phyloP scores from a whole-genome alignment of 441 rosid species.

The Biscutella laevigata region DNA sequence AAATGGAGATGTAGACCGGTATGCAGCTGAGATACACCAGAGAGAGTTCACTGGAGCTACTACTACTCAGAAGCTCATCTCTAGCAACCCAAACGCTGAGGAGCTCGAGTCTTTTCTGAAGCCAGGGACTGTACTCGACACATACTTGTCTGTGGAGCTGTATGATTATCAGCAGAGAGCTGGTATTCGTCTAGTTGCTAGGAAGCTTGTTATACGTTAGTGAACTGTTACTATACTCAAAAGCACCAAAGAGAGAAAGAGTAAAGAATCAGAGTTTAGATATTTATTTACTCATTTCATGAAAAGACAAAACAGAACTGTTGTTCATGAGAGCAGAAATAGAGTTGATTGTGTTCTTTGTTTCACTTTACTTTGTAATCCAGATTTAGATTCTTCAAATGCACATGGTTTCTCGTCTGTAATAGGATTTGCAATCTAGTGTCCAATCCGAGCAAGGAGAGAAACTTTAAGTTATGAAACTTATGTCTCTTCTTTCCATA shows the following conservation, averaged over 20 bases:
- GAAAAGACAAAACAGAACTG: not conserved
- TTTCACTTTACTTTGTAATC: not conserved
- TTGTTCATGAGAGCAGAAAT: constrained; percentile 1
- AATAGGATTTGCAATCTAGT: not conserved
- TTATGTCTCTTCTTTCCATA: not conserved
- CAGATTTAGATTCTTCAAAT: not conserved
- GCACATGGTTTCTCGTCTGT: constrained; percentile 3
- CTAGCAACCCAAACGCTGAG: constrained; percentile 35
- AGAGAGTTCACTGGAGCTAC: constrained; percentile 41
- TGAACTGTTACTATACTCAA: not conserved
- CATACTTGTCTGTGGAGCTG: constrained; percentile 47
- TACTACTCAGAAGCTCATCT: constrained; percentile 37
- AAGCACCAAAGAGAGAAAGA: not conserved
- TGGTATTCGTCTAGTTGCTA: constrained; percentile 67
- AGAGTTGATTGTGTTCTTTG: not conserved
- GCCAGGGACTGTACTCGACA: constrained; percentile 46
- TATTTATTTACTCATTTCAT: not conserved
- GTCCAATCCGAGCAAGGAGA: not conserved
- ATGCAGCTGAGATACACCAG: constrained; percentile 52
- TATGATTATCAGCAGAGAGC: constrained; percentile 70
- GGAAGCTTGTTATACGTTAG: constrained; percentile 39
- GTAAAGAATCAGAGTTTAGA: constrained; percentile 2
- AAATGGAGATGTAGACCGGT: constrained; percentile 38
- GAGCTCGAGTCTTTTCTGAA: constrained; percentile 41
- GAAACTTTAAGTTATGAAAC: not conserved